Percentiles rank a stretch among this genome's conserved stretches.
phyloP scores from a whole-genome alignment of 352 stramenopile genomes.

The Aphanomyces stellatus region DNA sequence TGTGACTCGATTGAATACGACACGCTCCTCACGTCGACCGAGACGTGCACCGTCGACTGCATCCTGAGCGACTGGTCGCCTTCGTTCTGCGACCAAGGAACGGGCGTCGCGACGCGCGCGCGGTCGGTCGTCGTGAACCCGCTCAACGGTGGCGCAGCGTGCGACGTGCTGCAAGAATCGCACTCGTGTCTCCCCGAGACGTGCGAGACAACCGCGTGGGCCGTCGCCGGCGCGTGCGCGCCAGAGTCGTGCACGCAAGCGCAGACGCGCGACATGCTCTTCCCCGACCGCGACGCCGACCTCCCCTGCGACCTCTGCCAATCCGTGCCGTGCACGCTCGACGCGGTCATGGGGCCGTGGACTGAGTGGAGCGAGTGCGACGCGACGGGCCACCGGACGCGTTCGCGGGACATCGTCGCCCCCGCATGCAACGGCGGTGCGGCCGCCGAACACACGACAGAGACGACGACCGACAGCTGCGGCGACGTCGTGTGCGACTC shows the following conservation, averaged over 20 bases:
- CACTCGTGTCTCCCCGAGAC: neutral
- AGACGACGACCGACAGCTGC: neutral
- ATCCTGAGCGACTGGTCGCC: neutral
- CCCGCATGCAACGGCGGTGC: neutral
- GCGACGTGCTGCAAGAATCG: neutral
- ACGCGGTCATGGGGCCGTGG: neutral
- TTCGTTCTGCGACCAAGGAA: neutral
- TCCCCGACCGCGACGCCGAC: neutral
- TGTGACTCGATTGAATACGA: conserved; percentile 10
- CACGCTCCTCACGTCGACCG: neutral
- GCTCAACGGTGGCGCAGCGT: neutral
- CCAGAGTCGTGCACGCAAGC: neutral
- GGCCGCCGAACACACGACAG: neutral
- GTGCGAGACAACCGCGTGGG: neutral
- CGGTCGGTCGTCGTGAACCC: neutral
- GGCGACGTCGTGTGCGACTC: neutral
- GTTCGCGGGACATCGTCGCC: neutral
- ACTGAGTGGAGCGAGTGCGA: conserved; percentile 2
- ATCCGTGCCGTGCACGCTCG: conserved; percentile 1
- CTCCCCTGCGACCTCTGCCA: neutral
- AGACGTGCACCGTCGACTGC: conserved; percentile 4
- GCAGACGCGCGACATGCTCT: neutral
- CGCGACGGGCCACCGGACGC: neutral
- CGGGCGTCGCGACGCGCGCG: neutral
- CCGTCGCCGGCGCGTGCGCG: neutral